Base-by-base conservation (phyloP, 345 rosid species). In the Salix koriyanagi region DNA sequence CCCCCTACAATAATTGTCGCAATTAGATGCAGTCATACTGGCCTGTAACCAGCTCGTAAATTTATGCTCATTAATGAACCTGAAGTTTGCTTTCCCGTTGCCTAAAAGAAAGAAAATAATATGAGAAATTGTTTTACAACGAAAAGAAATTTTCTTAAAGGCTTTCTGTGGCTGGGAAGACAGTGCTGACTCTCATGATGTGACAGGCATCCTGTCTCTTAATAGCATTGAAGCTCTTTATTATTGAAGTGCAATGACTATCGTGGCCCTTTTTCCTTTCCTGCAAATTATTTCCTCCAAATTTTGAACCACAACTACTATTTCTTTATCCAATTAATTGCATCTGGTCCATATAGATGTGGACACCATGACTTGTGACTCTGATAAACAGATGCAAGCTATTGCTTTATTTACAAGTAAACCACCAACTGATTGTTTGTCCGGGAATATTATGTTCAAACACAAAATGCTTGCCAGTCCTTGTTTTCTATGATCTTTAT, bases 131-230 rank as follows among this genome's bases (percentile, higher is more conserved):
- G n/a, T 36, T 50, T 28, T 25, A 37, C 23, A 14, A 11, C 36
- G 56, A 11, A 76, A 36, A 23, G 67, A 77, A 79, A 64, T 64
- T 62, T 34, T 77, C 79, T 74, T 75, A 34, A 23, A 36, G 14
- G 74, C 74, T 28, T 14, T 44, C 75, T 76, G 80, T 85, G 83
- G 85, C 62, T 76, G 83, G 76, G 76, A 81, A 71, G 75, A 37
- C 42, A 56, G 60, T 72, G 79, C 80, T 67, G 79, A 75, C 85
- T 78, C 69, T 42, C 23, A 46, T 79, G 88, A 83, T 83, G 86
- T 79, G 87, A 87, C 87, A 64, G 65, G 73, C 32, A 64, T 72
- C 69, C 67, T 77, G 62, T 50, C 48, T 54, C 37, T 64, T 30
- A 70, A 52, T 48, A 66, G 77, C 67, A 71, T 74, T 60, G 69